phyloP scores from a whole-genome alignment of 768 basidiomycete genomes.

The Inosperma sp. region DNA sequence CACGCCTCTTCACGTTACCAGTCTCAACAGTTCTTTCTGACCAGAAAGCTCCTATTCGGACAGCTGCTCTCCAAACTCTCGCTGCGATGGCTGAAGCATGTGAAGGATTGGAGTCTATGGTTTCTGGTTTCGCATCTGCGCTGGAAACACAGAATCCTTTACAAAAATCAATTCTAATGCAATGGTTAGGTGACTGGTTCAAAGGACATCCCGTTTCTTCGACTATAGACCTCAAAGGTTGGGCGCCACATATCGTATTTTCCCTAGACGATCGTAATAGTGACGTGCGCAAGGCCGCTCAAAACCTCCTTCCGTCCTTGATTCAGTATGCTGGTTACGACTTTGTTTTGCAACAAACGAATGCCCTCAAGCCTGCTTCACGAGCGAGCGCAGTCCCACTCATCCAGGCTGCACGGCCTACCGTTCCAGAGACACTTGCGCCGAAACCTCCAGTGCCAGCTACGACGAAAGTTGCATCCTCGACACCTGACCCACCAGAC shows the following conservation, averaged over 20 bases:
- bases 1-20: conserved; percentile 68
- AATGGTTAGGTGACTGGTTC: conserved; percentile 79
- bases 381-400: conserved; percentile 77
- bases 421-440: conserved; percentile 29
- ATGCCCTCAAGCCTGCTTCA: conserved; percentile 87
- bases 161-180: conserved; percentile 72
- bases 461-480: conserved; percentile 29
- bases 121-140: conserved; percentile 69
- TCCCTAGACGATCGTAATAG: conserved; percentile 88
- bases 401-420: conserved; percentile 76
- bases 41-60: conserved; percentile 83
- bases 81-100: conserved; percentile 80
- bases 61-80: conserved; percentile 72
- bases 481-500: conserved; percentile 22
- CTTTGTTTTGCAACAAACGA: conserved; percentile 81
- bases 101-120: conserved; percentile 80
- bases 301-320: conserved; percentile 71
- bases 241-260: conserved; percentile 60
- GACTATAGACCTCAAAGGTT: conserved; percentile 62
- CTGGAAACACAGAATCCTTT: conserved; percentile 86
- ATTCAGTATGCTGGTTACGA: conserved; percentile 77
- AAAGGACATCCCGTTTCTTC: conserved; percentile 50
- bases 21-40: conserved; percentile 85
- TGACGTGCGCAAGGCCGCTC: conserved; percentile 91
- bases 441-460: conserved; percentile 27